These are phyloP conservation scores for Scedosporium dehoogii DNA, from an alignment of 2,329 filamentous ascomycete species.

Conservation along the genomic window DNA sequence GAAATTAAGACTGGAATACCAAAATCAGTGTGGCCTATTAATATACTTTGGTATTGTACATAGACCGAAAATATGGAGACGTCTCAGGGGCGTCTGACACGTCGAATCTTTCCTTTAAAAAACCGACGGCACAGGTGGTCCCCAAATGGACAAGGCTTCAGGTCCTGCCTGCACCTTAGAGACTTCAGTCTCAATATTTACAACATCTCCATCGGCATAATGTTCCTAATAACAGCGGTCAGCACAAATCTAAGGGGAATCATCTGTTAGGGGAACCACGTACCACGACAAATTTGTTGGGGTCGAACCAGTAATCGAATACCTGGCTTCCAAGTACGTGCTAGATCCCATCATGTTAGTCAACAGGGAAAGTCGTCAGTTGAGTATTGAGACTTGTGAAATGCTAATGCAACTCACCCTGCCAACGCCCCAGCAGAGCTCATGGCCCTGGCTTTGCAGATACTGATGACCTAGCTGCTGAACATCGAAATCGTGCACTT, in stretches of 20 bases:
- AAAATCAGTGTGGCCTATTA: too few species aligned
- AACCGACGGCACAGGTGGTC: background rate
- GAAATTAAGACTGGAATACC: too few species aligned
- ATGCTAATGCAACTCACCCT: constrained; percentile 15
- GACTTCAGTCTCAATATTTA: constrained; percentile 37
- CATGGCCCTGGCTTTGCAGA: constrained; percentile 41
- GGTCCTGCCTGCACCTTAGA: background rate
- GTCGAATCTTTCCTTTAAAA: background rate
- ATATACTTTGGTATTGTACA: too few species aligned
- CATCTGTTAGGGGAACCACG: background rate
- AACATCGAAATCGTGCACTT: constrained; percentile 51
- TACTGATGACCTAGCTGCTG: constrained; percentile 51
- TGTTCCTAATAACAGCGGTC: constrained; percentile 27
- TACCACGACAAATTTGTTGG: constrained; percentile 36
- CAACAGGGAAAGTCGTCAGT: background rate
- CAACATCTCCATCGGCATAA: constrained; percentile 52
- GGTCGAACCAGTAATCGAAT: constrained; percentile 55
- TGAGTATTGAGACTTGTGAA: background rate
- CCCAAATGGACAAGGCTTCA: background rate
- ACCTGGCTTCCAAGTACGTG: constrained; percentile 51
- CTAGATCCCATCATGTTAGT: background rate
- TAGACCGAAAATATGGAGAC: too few species aligned
- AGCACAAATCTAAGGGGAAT: too few species aligned
- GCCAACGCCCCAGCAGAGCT: constrained; percentile 50
- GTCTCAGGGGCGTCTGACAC: background rate